Conservation (phyloP, 225 moss, liverwort and hornwort genomes). For the Marchantia paleacea region DNA sequence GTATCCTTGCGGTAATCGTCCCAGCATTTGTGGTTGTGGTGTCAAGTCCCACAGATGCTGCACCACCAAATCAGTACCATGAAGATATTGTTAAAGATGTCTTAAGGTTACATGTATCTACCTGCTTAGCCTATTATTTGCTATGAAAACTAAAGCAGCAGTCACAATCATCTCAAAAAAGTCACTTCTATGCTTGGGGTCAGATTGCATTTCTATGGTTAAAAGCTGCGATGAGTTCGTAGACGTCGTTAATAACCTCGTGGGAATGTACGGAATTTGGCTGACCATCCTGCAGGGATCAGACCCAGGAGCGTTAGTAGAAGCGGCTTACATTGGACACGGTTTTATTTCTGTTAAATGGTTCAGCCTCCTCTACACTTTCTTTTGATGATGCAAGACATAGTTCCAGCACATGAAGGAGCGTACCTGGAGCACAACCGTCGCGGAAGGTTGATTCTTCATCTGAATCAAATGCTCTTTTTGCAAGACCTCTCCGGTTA, state of each 20-base stretch:
- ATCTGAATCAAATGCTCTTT: neutral
- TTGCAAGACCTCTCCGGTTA: neutral
- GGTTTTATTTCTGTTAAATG: no score
- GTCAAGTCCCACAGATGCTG: conserved; percentile 47
- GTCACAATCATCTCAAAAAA: no score
- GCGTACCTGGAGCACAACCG: conserved; percentile 1
- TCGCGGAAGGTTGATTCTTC: neutral
- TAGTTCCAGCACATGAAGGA: neutral
- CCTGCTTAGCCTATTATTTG: no score
- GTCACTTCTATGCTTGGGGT: no score
- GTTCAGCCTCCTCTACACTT: no score
- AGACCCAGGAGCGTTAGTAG: neutral
- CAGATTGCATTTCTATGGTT: neutral
- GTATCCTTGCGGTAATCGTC: conserved; percentile 49
- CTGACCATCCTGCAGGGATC: conserved; percentile 6
- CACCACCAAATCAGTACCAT: neutral
- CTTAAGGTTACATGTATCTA: no score
- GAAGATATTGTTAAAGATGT: neutral
- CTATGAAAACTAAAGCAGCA: no score
- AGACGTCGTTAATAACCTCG: neutral
- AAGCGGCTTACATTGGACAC: no score
- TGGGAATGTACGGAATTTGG: neutral
- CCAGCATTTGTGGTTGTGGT: conserved; percentile 48
- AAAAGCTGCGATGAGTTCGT: neutral
- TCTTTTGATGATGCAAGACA: no score